A percentile compares a stretch with the other conserved stretches of the same genome.
phyloP scores from a whole-genome alignment of 2,329 filamentous ascomycete genomes.

The Microdochium trichocladiopsis region DNA sequence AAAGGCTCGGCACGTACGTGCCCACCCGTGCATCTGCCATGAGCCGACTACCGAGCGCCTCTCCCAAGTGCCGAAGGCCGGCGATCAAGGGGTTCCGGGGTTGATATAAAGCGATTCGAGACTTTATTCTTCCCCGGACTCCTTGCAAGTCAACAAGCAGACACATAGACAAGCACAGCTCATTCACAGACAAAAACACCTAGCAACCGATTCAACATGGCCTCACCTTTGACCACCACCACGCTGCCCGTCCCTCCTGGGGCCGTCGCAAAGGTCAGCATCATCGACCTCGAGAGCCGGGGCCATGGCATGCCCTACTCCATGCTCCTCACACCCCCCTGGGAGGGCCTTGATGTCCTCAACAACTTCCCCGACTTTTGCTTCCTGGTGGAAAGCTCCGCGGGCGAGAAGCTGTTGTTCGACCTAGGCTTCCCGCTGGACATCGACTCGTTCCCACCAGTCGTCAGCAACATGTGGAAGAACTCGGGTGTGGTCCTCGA shows the following conservation, averaged over 20 bases:
- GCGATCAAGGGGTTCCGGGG: too few species aligned
- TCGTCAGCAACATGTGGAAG: conserved; percentile 20
- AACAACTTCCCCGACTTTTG: conserved; percentile 4
- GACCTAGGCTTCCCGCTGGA: conserved; percentile 39
- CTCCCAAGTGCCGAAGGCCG: too few species aligned
- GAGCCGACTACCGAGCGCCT: too few species aligned
- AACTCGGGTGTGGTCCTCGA: conserved; percentile 18
- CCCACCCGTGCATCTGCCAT: too few species aligned
- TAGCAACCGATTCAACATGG: background rate
- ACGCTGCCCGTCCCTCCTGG: background rate
- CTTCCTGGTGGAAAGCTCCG: conserved; percentile 17
- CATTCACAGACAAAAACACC: too few species aligned
- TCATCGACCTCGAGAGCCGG: conserved; percentile 1
- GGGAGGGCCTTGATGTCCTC: conserved; percentile 1
- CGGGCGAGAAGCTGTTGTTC: conserved; percentile 31
- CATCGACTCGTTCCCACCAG: conserved; percentile 26
- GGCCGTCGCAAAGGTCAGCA: conserved; percentile 1
- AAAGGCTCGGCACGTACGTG: too few species aligned
- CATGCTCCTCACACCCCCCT: background rate
- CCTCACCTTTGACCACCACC: background rate
- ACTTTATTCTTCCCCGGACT: too few species aligned
- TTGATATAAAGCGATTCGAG: too few species aligned
- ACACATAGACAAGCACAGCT: too few species aligned
- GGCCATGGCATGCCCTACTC: background rate
- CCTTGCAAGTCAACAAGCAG: too few species aligned